Conservation (phyloP, 1,284 basidiomycete species). For the Kalmanozyma brasiliensis region DNA sequence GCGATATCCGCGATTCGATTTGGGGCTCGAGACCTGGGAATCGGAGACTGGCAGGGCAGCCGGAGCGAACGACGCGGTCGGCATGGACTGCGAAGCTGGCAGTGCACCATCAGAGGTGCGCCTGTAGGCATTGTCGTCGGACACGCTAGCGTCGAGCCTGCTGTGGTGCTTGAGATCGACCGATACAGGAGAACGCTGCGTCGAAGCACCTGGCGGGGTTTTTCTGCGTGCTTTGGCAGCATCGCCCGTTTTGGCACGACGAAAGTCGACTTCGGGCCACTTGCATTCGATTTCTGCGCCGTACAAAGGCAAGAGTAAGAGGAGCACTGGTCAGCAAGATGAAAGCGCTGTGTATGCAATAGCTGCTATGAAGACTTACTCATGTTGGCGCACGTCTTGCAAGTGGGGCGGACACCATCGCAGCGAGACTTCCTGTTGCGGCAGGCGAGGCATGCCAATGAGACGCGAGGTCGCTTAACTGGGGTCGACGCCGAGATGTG, state of each 20-base stretch:
- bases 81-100: slow-evolving; percentile 24
- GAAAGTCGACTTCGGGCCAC: slow-evolving; percentile 52
- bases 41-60: slow-evolving; percentile 2
- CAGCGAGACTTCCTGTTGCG: slow-evolving; percentile 52
- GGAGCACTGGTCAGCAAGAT: not conserved
- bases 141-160: slow-evolving; percentile 7
- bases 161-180: slow-evolving; percentile 9
- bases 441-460: slow-evolving; percentile 43
- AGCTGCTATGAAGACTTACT: slow-evolving; percentile 20
- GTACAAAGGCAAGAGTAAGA: not conserved
- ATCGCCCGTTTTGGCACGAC: slow-evolving; percentile 45
- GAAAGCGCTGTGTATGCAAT: too few relatives aligned
- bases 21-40: slow-evolving; percentile 11
- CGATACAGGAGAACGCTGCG: slow-evolving; percentile 27
- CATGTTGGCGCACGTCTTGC: slow-evolving; percentile 51
- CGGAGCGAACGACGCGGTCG: not conserved
- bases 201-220: slow-evolving; percentile 19
- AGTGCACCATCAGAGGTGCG: slow-evolving; percentile 4
- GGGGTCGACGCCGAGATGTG: slow-evolving; percentile 15
- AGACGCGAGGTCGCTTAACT: slow-evolving; percentile 52
- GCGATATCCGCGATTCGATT: slow-evolving; percentile 10
- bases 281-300: slow-evolving; percentile 45
- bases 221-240: slow-evolving; percentile 30
- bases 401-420: slow-evolving; percentile 45
- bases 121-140: slow-evolving; percentile 2